Evolutionary conservation across 495 filamentous ascomycete species (phyloP).

Genomic region (Aspergillus ellipticus): DNA sequence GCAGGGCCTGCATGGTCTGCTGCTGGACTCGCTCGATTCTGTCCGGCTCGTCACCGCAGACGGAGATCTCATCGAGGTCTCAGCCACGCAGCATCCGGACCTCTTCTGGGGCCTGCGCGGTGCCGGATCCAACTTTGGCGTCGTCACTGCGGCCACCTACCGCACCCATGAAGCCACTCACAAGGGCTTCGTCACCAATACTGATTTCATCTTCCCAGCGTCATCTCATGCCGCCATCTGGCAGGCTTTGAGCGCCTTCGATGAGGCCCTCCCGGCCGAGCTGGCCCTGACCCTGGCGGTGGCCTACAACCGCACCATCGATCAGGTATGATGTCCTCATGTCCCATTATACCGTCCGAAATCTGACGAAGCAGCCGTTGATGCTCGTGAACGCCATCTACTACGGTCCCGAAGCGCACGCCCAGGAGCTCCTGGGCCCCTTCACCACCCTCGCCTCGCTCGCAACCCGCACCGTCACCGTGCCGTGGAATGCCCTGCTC

Average conservation of each 20-base stretch:
- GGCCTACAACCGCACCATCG: neutral
- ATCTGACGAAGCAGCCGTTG: no score
- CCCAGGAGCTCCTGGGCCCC: neutral
- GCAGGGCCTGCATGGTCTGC: conserved; percentile 34
- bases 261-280: conserved; percentile 20
- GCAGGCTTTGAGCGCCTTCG: conserved; percentile 19
- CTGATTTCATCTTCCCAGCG: conserved; percentile 25
- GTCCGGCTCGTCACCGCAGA: conserved; percentile 29
- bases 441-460: no score
- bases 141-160: conserved; percentile 39
- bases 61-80: conserved; percentile 26
- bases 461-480: no score
- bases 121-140: conserved; percentile 49
- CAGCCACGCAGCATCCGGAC: conserved; percentile 31
- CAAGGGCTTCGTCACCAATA: conserved; percentile 21
- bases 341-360: no score
- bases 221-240: conserved; percentile 19
- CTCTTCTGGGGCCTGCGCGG: conserved; percentile 29
- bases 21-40: conserved; percentile 30
- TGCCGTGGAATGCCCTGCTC: neutral
- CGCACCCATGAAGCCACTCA: conserved; percentile 26
- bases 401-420: neutral
- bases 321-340: neutral
- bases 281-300: conserved; percentile 7
- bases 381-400: neutral